Evolutionary conservation across 2,329 filamentous ascomycete species (phyloP).

Genomic region (Chaetomiaceae sp.): DNA sequence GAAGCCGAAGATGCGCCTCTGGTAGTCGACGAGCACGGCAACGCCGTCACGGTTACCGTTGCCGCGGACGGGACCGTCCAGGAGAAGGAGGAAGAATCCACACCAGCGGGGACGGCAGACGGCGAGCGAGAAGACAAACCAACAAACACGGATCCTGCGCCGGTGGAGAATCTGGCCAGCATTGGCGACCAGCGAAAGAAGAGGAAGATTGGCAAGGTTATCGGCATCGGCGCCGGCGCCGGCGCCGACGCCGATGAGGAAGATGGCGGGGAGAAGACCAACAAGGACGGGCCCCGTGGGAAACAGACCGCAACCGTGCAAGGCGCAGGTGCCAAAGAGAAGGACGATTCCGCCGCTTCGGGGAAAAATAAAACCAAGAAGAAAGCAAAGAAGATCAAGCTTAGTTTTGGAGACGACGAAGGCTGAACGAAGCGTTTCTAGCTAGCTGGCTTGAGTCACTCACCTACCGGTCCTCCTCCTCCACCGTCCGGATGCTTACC

Average conservation of each 20-base stretch:
- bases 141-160: slow-evolving; percentile 29
- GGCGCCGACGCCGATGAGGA: slow-evolving; percentile 35
- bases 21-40: slow-evolving; percentile 68
- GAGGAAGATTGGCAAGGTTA: slow-evolving; percentile 49
- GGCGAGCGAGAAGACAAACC: slow-evolving; percentile 33
- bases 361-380: slow-evolving; percentile 39
- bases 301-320: slow-evolving; percentile 4
- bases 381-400: slow-evolving; percentile 60
- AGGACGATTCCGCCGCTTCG: not conserved
- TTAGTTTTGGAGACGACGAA: slow-evolving; percentile 63
- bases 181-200: slow-evolving; percentile 18
- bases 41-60: slow-evolving; percentile 47
- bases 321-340: not conserved
- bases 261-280: slow-evolving; percentile 27
- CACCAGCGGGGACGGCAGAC: slow-evolving; percentile 24
- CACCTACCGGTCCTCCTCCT: too few relatives aligned
- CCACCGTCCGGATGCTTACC: too few relatives aligned
- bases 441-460: too few relatives aligned
- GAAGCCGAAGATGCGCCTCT: slow-evolving; percentile 74
- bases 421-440: slow-evolving; percentile 30
- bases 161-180: slow-evolving; percentile 27
- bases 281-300: slow-evolving; percentile 6
- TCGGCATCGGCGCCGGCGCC: slow-evolving; percentile 40
- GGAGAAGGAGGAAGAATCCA: slow-evolving; percentile 24
- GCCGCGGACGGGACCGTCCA: slow-evolving; percentile 42